Base-by-base conservation (phyloP, 2,329 filamentous ascomycete species). In the Colletotrichum chlorophyti region DNA sequence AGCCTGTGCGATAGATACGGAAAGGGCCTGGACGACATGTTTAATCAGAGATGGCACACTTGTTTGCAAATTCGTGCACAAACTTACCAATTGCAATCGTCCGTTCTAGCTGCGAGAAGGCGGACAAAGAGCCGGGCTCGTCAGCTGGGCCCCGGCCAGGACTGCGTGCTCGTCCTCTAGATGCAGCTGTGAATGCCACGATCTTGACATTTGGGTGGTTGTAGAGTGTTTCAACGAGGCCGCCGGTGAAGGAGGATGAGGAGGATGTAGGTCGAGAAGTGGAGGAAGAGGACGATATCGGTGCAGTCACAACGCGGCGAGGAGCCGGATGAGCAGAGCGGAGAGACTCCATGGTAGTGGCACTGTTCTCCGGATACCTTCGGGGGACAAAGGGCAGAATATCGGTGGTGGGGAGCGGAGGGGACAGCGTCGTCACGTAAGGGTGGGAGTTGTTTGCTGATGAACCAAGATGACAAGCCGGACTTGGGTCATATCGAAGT, bases 1-100 rank as follows among this genome's bases (percentile, higher is more conserved):
- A 91, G 17, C 91, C 91, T 29, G 95, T 90, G 66, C 91, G 88
- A 71, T 97, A 96, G 63, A 97, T 91, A 63, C 89, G 85, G 60
- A 97, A 83, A 1, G 87, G 83, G 2, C 92, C 93, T 85, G 14
- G 45, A 42, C 29, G 42, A 19, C 17, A 14, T 15, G 14, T 60
- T 60, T 53, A 64, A 58, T 48, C 65, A 34, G 23, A 9, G 21
- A 19, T 19, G 26, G 19, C 17, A n/a, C n/a, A n/a, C 10, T n/a
- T 34, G 11, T 14, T 26, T 37, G 12, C 27, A 15, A n/a, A 40
- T 8, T 26, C 46, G 7, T 9, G 10, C 12, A 24, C n/a, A 48
- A 9, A 67, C 83, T 62, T 77, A 91, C 89, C 89, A 60, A 91
- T 83, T 58, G 93, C 92, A 63, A 96, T 87, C 0, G 91, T 94